Conservation (phyloP, 768 basidiomycete species). For the Amylocystis lapponica region DNA sequence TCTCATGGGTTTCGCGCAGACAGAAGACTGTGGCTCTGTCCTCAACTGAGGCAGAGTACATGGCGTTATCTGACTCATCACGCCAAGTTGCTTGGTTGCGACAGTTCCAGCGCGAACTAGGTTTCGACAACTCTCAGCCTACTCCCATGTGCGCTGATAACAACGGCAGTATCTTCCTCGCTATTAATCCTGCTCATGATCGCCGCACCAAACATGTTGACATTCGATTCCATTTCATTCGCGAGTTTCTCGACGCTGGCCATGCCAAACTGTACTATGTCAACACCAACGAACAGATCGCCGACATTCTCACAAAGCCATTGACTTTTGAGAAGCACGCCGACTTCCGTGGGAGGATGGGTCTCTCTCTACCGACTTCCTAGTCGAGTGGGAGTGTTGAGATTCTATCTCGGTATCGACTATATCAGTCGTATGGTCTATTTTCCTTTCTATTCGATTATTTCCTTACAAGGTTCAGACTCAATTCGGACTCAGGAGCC, state of each 20-base stretch:
- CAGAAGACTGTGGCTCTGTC: slow-evolving; percentile 26
- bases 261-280: slow-evolving; percentile 11
- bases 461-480: too few relatives aligned
- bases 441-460: too few relatives aligned
- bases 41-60: slow-evolving; percentile 34
- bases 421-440: too few relatives aligned
- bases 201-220: slow-evolving; percentile 25
- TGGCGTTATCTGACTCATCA: slow-evolving; percentile 24
- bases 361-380: too few relatives aligned
- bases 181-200: slow-evolving; percentile 16
- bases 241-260: slow-evolving; percentile 13
- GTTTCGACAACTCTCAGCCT: slow-evolving; percentile 1
- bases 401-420: too few relatives aligned
- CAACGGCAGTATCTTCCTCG: slow-evolving; percentile 9
- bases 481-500: too few relatives aligned
- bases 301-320: slow-evolving; percentile 27
- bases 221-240: slow-evolving; percentile 21
- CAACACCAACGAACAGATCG: slow-evolving; percentile 15
- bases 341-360: too few relatives aligned
- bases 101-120: slow-evolving; percentile 8
- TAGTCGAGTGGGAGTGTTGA: too few relatives aligned
- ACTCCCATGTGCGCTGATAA: slow-evolving; percentile 7
- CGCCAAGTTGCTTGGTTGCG: slow-evolving; percentile 19
- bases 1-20: slow-evolving; percentile 24
- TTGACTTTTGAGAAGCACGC: too few relatives aligned